A percentile compares a stretch with the other conserved stretches of the same genome.
phyloP scores from a whole-genome alignment of 441 rosid genomes.

The Gossypium schwendimanii region DNA sequence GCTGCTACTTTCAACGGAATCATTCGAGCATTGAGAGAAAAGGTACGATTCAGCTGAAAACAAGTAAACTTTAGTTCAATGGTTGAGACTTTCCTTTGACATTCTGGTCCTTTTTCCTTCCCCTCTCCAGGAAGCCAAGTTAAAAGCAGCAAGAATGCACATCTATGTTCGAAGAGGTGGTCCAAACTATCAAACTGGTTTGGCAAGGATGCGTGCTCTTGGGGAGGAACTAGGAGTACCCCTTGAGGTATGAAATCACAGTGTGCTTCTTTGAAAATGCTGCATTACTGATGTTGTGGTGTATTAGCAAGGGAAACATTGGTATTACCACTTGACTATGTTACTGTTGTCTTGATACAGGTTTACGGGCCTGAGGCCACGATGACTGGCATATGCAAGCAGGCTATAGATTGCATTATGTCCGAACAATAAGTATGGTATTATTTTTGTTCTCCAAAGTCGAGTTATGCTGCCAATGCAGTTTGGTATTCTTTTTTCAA shows the following conservation, averaged over 20 bases:
- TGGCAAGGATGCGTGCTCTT: constrained; percentile 68
- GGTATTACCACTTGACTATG: background rate
- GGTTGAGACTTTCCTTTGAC: constrained; percentile 9
- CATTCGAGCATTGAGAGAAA: constrained; percentile 75
- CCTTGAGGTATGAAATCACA: constrained; percentile 52
- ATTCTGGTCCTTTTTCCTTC: background rate
- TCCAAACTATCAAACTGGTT: constrained; percentile 82
- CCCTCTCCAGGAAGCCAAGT: constrained; percentile 52
- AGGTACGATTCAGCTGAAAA: constrained; percentile 32
- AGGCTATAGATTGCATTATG: constrained; percentile 74
- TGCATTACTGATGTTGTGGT: background rate
- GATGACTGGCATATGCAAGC: constrained; percentile 85
- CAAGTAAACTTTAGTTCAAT: background rate
- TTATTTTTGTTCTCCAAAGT: background rate
- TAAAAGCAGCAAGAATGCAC: constrained; percentile 91
- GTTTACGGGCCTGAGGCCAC: constrained; percentile 86
- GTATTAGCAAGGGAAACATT: background rate
- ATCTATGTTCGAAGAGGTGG: constrained; percentile 87
- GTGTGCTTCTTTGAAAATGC: background rate
- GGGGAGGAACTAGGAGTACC: constrained; percentile 82
- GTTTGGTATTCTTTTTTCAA: background rate
- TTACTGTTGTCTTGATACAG: constrained; percentile 24
- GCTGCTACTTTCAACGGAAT: constrained; percentile 89
- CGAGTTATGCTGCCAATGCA: background rate
- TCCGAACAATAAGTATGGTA: constrained; percentile 31